These are phyloP conservation scores for Candida tunisiensis DNA, from an alignment of 1,139 yeast genomes.

Conservation along the genomic window DNA sequence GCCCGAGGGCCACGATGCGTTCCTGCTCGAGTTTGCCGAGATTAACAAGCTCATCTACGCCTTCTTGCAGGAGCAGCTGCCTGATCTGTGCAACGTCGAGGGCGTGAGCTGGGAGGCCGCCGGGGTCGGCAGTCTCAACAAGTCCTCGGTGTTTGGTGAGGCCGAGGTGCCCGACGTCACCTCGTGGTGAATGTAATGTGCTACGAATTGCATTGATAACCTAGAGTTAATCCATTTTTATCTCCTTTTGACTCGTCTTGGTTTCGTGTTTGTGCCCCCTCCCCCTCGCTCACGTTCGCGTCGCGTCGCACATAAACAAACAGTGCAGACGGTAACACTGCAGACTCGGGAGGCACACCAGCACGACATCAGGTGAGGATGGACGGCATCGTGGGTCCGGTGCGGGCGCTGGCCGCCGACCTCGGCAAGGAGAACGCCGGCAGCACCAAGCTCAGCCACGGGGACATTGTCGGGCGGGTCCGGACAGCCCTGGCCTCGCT, in stretches of 20 bases:
- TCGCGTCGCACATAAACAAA: too few relatives aligned
- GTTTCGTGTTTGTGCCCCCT: too few relatives aligned
- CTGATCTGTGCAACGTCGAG: slow-evolving; percentile 33
- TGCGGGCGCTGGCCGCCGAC: background rate
- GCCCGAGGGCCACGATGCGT: slow-evolving; percentile 98
- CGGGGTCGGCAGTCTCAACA: slow-evolving; percentile 28
- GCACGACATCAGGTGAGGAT: background rate
- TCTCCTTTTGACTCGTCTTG: slow-evolving; percentile 1
- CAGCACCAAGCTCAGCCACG: too few relatives aligned
- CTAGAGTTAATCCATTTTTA: background rate
- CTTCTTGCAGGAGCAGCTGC: slow-evolving; percentile 41
- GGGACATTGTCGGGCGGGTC: slow-evolving; percentile 1
- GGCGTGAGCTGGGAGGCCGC: slow-evolving; percentile 39
- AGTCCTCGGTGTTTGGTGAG: slow-evolving; percentile 81
- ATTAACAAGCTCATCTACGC: slow-evolving; percentile 56
- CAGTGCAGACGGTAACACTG: too few relatives aligned
- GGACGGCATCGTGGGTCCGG: background rate
- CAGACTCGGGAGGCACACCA: too few relatives aligned
- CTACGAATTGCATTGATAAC: too few relatives aligned
- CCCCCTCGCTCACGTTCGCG: too few relatives aligned
- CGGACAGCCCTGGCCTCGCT: slow-evolving; percentile 6
- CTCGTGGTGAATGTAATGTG: too few relatives aligned
- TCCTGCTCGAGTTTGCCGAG: slow-evolving; percentile 69
- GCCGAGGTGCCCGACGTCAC: slow-evolving; percentile 66
- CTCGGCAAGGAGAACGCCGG: too few relatives aligned